Evolutionary conservation across 768 basidiomycete species (phyloP), one percentile per base, ranked within the genome.

Genomic region (Hypholoma sublateritium): DNA sequence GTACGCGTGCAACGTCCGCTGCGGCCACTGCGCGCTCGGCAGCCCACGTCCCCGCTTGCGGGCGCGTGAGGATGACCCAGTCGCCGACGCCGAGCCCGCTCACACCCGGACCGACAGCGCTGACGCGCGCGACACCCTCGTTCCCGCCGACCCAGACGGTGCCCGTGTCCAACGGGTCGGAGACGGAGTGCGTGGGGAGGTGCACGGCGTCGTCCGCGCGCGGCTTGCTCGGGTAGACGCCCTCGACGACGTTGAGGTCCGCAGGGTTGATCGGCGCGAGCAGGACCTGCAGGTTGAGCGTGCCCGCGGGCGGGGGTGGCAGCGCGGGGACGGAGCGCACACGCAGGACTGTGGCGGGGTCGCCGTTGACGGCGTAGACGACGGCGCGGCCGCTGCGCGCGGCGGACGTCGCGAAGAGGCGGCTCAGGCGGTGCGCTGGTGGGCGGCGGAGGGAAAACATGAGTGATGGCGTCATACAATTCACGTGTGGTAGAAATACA

Each of bases 261-360:
- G 91, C 84, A 3, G 91, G 91, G 67, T 93, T 93, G 56, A 93
- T 82, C 8, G 91, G 88, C 5, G 89, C 79, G 19, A 91, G 78
- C 12, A 88, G 73, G 67, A 88, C 83, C 59, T 77, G 80, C 67
- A 93, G 67, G 67, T 89, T 90, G 35, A 85, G 70, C 0, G 86
- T 80, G 55, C 75, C 71, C n/a, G 83, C 75, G 5, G 75, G 64
- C 1, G 90, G 88, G 0, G 78, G 65, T 7, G 83, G 75, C 9
- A 52, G 46, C 1, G 76, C 58, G 0, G 81, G 81, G 62, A 81
- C 85, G 0, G 80, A 78, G 42, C 82, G 58, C 2, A 78, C 76
- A 7, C 70, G 73, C 46, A 93, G 74, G 35, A 89, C 88, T n/a
- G 79, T 67, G 11, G 77, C 60, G 3, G 90, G 88, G 44, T 82